Evolutionary conservation across 192 early-diverging fungal genomes (phyloP).

Genomic region (Gamsiella multidivaricata): DNA sequence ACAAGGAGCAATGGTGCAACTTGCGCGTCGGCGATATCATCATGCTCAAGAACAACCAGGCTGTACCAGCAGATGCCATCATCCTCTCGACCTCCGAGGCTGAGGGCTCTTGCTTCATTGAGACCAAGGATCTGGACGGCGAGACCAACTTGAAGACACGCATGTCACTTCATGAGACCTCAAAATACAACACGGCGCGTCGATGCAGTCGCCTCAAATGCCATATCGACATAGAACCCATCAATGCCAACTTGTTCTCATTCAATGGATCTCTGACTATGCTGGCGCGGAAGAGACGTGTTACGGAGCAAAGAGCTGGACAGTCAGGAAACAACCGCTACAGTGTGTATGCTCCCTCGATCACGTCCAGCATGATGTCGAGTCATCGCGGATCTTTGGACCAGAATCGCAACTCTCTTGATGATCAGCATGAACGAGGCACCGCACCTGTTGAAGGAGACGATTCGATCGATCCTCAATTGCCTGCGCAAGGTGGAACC

Average conservation of each 20-base stretch:
- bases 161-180: slow-evolving; percentile 70
- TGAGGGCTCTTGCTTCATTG: slow-evolving; percentile 84
- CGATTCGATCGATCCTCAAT: background rate
- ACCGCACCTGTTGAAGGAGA: too few relatives aligned
- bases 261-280: slow-evolving; percentile 78
- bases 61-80: slow-evolving; percentile 86
- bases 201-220: slow-evolving; percentile 77
- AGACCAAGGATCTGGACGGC: slow-evolving; percentile 96
- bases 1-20: slow-evolving; percentile 71
- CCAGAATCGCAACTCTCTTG: slow-evolving; percentile 13
- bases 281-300: slow-evolving; percentile 27
- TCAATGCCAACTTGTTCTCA: slow-evolving; percentile 80
- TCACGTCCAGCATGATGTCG: slow-evolving; percentile 53
- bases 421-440: background rate
- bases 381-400: slow-evolving; percentile 47
- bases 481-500: slow-evolving; percentile 37
- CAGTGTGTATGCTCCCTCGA: slow-evolving; percentile 40
- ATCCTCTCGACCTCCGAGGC: slow-evolving; percentile 83
- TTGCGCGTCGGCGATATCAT: slow-evolving; percentile 91
- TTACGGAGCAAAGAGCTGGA: background rate
- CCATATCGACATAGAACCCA: slow-evolving; percentile 79
- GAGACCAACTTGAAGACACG: slow-evolving; percentile 98
- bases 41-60: slow-evolving; percentile 82
- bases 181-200: slow-evolving; percentile 73
- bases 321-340: slow-evolving; percentile 14